Base-by-base conservation (phyloP, 2,329 filamentous ascomycete genomes). In the Boeremia lycopersici region DNA sequence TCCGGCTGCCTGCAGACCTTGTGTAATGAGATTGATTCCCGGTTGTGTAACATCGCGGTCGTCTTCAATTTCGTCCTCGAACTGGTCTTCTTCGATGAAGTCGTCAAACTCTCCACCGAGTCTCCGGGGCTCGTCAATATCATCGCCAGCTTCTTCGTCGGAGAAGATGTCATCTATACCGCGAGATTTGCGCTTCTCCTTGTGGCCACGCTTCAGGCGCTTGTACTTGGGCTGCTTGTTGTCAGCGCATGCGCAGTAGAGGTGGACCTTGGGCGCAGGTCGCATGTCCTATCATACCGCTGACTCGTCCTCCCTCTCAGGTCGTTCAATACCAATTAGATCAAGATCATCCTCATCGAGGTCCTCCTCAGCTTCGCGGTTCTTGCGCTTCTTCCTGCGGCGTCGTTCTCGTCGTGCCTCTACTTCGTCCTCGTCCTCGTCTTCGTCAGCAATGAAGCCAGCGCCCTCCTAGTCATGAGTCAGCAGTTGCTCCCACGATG, bases 311-410 rank as follows among this genome's bases (percentile, higher is more conserved):
- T 87, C 86, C 17, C 86, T 84, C 67, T 89, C 84, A 72, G 85
- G 52, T 38, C 52, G 85, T 59, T 87, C 89, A 72, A 96, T 90
- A 46, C 92, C 93, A 65, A 99, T 97, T 51, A 99, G 82, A 72
- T 98, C 95, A 53, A 99, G 78, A 81, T 99, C 95, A 74, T 99
- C 95, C 64, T 97, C 93, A 65, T 98, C 95, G 8, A 99, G 85
- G 56, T 81, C 81, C 56, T 91, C 90, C 57, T 93, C 92, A 70
- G 96, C 90, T 71, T 96, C 89, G 56, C 86, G 83, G 38, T 84
- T 77, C 68, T 91, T 87, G 64, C 91, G 88, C 79, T 95, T 96
- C 75, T 86, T 86, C 70, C 87, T 86, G 74, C 89, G 89, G 61
- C 85, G 82, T 59, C 85, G 83, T 64, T 81, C 48, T 57, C 63